Evolutionary conservation across 2,329 filamentous ascomycete species (phyloP), one percentile per base, ranked within the genome.

Genomic region (Passalora sequoiae): DNA sequence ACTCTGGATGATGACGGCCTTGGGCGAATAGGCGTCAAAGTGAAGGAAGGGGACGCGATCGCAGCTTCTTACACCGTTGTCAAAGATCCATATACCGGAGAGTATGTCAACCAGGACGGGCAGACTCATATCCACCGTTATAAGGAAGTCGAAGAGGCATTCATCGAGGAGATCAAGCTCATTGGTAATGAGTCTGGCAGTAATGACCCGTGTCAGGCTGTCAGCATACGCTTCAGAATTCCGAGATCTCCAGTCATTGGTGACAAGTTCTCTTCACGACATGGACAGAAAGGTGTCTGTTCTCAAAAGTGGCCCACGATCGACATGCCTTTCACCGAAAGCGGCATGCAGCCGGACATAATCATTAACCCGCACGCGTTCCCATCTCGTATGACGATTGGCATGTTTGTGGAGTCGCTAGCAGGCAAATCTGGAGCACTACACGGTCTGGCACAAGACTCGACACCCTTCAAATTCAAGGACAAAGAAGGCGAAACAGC

Each of bases 351-450:
- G 62, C 92, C 92, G 7, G 92, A 98, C 67, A 77, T 95, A 59
- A 98, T 98, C 68, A 98, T 98, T 75, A 98, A 98, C 71, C 92
- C 92, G 29, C 92, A 98, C 76, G 92, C 92, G 62, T 98, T 98
- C 77, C 92, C 92, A 6, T 97, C 91, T 33, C 89, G 92, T 69
- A 98, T 98, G 92, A 98, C 92, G 15, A 98, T 98, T 63, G 92
- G 92, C 62, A 97, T 97, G 87, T 97, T 98, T 68, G 81, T 98
- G 62, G 92, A 98, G 72, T 96, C 89, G 4, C 77, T 98, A 40
- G 92, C 92, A 7, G 92, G 92, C 49, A 98, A 98, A 71, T 81
- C 91, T 7, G 92, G 92, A 35, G 86, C 91, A 10, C 77, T 98
- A 25, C 92, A 98, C 65, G 92, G 92, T 35, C 76, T 96, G n/a